phyloP scores from a whole-genome alignment of 371 early-diverging fungal genomes.

The Apophysomyces variabilis region DNA sequence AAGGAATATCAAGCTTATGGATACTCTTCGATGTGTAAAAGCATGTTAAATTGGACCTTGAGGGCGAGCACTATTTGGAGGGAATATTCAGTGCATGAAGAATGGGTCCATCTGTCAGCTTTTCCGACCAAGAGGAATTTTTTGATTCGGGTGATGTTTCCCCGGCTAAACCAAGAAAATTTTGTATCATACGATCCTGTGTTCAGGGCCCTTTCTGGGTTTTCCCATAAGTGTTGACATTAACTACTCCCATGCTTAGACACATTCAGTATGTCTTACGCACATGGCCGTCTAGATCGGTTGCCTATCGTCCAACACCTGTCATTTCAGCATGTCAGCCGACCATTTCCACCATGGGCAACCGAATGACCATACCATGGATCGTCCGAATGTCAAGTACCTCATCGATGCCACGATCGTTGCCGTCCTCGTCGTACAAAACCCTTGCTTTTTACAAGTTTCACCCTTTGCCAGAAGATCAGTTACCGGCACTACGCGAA shows the following conservation, averaged over 20 bases:
- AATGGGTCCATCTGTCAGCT: no score
- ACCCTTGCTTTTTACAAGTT: conserved; percentile 81
- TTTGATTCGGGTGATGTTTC: not conserved
- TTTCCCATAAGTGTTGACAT: not conserved
- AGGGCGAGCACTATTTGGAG: no score
- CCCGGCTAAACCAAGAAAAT: not conserved
- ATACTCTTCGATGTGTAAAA: no score
- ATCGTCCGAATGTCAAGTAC: not conserved
- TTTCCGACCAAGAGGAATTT: no score
- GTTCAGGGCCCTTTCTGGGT: not conserved
- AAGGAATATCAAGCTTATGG: no score
- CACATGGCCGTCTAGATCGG: not conserved
- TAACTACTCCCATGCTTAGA: not conserved
- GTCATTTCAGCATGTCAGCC: not conserved
- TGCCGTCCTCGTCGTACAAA: conserved; percentile 51
- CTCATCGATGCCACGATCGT: conserved; percentile 11
- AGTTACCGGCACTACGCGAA: conserved; percentile 53
- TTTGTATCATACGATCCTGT: not conserved
- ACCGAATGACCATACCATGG: not conserved
- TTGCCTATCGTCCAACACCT: not conserved
- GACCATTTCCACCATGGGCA: not conserved
- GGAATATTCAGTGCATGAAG: no score
- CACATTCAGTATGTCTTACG: not conserved
- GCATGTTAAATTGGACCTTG: no score
- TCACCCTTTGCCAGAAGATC: conserved; percentile 41